Evolutionary conservation across 1,284 basidiomycete genomes (phyloP).

Genomic region (Ustilago loliicola): DNA sequence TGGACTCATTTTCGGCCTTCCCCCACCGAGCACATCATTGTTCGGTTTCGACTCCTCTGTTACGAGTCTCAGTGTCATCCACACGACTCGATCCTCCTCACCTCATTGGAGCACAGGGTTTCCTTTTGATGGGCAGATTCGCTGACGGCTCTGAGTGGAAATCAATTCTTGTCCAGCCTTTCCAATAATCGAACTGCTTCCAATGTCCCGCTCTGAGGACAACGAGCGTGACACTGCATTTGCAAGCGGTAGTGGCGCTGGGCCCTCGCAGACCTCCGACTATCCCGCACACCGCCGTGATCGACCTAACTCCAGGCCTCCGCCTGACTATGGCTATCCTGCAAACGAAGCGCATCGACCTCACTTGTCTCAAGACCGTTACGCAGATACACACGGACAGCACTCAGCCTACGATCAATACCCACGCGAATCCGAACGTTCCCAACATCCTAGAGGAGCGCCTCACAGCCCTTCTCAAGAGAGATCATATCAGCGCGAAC

Average conservation of each 20-base stretch:
- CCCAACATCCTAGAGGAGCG: background rate
- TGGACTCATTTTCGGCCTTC: constrained; percentile 11
- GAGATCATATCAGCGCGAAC: constrained; percentile 39
- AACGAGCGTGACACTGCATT: constrained; percentile 27
- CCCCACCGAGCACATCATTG: constrained; percentile 30
- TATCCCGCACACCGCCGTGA: constrained; percentile 27
- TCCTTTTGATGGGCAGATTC: background rate
- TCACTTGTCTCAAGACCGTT: constrained; percentile 18
- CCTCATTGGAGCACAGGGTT: background rate
- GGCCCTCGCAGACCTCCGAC: constrained; percentile 23
- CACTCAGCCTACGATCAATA: constrained; percentile 26
- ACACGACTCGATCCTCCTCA: background rate
- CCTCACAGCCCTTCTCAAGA: constrained; percentile 21
- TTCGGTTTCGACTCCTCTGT: constrained; percentile 11
- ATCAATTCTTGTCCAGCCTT: background rate
- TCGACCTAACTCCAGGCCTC: constrained; percentile 11
- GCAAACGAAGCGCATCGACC: constrained; percentile 21
- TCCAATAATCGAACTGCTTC: background rate
- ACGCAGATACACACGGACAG: constrained; percentile 9
- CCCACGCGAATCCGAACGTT: constrained; percentile 17
- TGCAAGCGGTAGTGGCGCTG: constrained; percentile 20
- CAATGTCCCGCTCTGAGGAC: constrained; percentile 39
- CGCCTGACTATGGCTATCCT: constrained; percentile 15
- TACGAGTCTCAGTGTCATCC: constrained; percentile 9
- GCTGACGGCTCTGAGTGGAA: constrained; percentile 1